Evolutionary conservation across 805 yeast species (phyloP).

Genomic region (Priceomyces melissophilus): DNA sequence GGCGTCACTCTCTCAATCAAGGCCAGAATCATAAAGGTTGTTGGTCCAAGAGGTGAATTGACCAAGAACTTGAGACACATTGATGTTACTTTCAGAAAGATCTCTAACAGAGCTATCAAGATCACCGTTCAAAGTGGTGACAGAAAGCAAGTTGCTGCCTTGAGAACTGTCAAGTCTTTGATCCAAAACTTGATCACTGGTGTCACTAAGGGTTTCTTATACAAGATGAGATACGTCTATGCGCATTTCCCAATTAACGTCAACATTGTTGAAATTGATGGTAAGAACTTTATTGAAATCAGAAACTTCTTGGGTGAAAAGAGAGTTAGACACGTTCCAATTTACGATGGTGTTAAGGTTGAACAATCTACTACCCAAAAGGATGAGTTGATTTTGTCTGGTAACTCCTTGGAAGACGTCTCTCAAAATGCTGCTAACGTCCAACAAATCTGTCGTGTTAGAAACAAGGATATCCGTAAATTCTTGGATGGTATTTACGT

Average conservation of each 20-base stretch:
- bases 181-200: slow-evolving; percentile 93
- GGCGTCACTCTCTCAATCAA: slow-evolving; percentile 89
- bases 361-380: slow-evolving; percentile 80
- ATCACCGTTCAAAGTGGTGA: slow-evolving; percentile 97
- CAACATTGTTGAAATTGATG: slow-evolving; percentile 80
- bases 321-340: slow-evolving; percentile 85
- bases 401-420: slow-evolving; percentile 96
- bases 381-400: slow-evolving; percentile 90
- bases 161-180: slow-evolving; percentile 97
- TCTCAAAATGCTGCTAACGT: slow-evolving; percentile 98
- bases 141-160: slow-evolving; percentile 99
- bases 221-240: slow-evolving; percentile 99
- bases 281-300: slow-evolving; percentile 78
- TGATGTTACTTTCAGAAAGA: slow-evolving; percentile 87
- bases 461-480: slow-evolving; percentile 99
- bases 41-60: slow-evolving; percentile 97
- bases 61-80: slow-evolving; percentile 90
- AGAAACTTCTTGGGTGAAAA: slow-evolving; percentile 99
- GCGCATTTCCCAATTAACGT: slow-evolving; percentile 99
- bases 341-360: slow-evolving; percentile 85
- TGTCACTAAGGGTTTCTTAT: slow-evolving; percentile 98
- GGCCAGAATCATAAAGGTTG: slow-evolving; percentile 84
- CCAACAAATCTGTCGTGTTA: slow-evolving; percentile 96
- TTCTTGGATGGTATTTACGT: slow-evolving; percentile 99
- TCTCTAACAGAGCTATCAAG: slow-evolving; percentile 69